phyloP scores from a whole-genome alignment of 306 rosid species.

The Medicago arabica region DNA sequence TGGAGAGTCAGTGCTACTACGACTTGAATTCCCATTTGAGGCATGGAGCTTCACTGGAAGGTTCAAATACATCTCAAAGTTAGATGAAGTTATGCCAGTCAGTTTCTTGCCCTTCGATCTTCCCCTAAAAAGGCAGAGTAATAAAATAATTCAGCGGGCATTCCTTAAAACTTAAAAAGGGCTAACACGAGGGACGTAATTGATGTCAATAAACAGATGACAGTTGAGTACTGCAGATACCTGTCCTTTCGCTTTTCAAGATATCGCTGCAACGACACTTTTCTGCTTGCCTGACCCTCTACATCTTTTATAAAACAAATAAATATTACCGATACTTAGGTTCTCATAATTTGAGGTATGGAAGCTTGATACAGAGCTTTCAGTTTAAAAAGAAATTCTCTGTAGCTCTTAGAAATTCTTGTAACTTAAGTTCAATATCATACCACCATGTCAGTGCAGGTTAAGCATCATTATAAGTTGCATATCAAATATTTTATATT shows the following conservation, averaged over 20 bases:
- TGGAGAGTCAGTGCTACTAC: constrained; percentile 77
- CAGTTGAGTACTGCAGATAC: constrained; percentile 50
- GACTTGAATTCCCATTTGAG: constrained; percentile 80
- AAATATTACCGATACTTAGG: constrained; percentile 31
- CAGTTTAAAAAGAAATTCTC: constrained; percentile 17
- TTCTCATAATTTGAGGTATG: constrained; percentile 33
- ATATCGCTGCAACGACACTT: constrained; percentile 85
- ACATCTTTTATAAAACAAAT: constrained; percentile 60
- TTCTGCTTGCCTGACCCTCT: constrained; percentile 88
- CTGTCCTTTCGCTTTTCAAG: constrained; percentile 93
- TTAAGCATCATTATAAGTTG: not conserved
- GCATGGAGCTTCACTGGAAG: constrained; percentile 65
- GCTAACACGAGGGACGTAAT: constrained; percentile 32
- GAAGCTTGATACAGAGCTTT: constrained; percentile 18
- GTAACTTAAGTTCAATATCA: constrained; percentile 13
- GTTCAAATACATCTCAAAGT: constrained; percentile 74
- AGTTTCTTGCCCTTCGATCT: constrained; percentile 78
- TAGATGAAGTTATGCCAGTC: constrained; percentile 57
- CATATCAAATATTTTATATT: constrained; percentile 17
- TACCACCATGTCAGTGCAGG: constrained; percentile 19
- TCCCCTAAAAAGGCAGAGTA: constrained; percentile 67
- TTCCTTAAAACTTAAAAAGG: constrained; percentile 41
- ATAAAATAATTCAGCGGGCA: constrained; percentile 41
- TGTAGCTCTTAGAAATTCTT: constrained; percentile 12
- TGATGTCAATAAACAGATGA: constrained; percentile 37